These are phyloP conservation scores for Trapa bicornis DNA, from an alignment of 345 rosid genomes.

Conservation along the genomic window DNA sequence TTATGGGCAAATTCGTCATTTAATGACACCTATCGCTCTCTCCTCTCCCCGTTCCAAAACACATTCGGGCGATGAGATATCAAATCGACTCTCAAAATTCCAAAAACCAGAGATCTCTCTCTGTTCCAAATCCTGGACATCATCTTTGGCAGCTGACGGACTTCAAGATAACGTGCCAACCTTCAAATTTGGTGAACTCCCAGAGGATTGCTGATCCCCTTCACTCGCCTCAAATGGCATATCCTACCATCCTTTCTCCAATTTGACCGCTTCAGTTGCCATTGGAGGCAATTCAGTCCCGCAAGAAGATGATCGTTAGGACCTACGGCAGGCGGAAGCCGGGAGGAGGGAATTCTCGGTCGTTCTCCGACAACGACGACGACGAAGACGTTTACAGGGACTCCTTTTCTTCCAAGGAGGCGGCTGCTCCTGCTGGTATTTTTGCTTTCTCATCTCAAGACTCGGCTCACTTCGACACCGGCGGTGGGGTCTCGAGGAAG, in stretches of 20 bases:
- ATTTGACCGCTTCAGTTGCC: background rate
- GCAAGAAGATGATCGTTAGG: constrained; percentile 57
- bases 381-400: constrained; percentile 25
- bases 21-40: background rate
- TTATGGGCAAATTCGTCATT: background rate
- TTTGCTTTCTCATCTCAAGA: constrained; percentile 44
- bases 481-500: constrained; percentile 27
- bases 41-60: background rate
- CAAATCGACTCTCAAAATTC: background rate
- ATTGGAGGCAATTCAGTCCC: background rate
- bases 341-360: constrained; percentile 34
- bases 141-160: background rate
- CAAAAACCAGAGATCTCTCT: constrained; percentile 1
- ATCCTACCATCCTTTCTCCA: background rate
- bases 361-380: constrained; percentile 34
- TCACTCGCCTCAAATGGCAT: constrained; percentile 2
- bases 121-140: background rate
- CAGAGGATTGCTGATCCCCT: background rate
- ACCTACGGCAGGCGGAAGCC: constrained; percentile 84
- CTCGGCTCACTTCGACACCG: constrained; percentile 30
- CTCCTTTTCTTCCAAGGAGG: constrained; percentile 39
- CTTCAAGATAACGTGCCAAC: background rate
- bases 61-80: background rate
- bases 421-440: constrained; percentile 23
- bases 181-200: background rate